Evolutionary conservation across 768 basidiomycete species (phyloP), one percentile per base, ranked within the genome.

Genomic region (Kwoniella mangroviensis): DNA sequence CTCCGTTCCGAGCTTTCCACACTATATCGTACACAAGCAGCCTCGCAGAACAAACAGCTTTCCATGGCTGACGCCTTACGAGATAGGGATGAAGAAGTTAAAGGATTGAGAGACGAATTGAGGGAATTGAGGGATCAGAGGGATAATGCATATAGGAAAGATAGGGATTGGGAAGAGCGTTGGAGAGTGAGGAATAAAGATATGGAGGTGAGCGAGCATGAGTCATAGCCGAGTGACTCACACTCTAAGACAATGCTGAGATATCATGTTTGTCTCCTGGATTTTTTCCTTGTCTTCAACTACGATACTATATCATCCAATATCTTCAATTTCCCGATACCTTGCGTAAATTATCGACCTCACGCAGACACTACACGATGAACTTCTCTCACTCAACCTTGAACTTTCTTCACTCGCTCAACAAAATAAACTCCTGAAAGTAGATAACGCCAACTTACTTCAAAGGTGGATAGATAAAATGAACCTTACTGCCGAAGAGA

Each of bases 391-490:
- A 1, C 87, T 94, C 55, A 91, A 92, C 68, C 87, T 99, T 59
- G 96, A 99, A 83, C 88, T 98, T 13, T 88, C 90, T 54, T 92
- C 96, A 78, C 89, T 96, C 26, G 91, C 92, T 66, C 90, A 93
- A 70, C 90, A 92, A 43, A 97, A 96, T 81, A 86, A 89, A 77
- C 90, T 86, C n/a, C 87, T 99, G 42, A 89, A 89, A 60, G 91
- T 90, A 76, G 96, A 99, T 83, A 99, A 99, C 76, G 94, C 94
- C 26, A 91, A 93, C 77, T 88, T 99, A 28, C 87, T 98, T 1
- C 94, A 97, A 81, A 90, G 96, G 19, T 99, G 97, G 96, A 87
- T 98, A 10, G 97, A 98, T 77, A 90, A 91, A 73, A 97, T 97
- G 84, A 93, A 97, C 81, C 85, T 87, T 13, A 94, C 95, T 78